Base-by-base conservation (phyloP, 352 stramenopile species). In the Phytophthora constricta region DNA sequence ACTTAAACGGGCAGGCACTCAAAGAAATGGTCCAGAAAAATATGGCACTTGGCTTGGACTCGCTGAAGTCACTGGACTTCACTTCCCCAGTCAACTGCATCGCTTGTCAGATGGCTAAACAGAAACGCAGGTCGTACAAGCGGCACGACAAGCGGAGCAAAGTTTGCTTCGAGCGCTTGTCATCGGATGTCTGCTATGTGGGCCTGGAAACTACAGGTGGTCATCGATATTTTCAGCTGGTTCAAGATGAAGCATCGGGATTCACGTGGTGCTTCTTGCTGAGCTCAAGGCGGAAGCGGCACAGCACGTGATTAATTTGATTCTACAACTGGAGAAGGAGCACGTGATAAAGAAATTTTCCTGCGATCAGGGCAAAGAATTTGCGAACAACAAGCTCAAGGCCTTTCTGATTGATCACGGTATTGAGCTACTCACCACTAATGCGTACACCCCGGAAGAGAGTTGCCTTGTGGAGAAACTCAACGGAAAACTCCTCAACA, bases 381-480 rank as follows among this genome's bases (percentile, higher is more conserved):
- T n/a, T n/a, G n/a, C n/a, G n/a, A n/a, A n/a, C n/a, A n/a, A n/a
- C n/a, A n/a, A n/a, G n/a, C n/a, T n/a, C n/a, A n/a, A n/a, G n/a
- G n/a, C n/a, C n/a, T n/a, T n/a, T n/a, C n/a, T n/a, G n/a, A n/a
- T n/a, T n/a, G n/a, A n/a, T n/a, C n/a, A n/a, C n/a, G n/a, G n/a
- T n/a, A n/a, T n/a, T n/a, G n/a, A n/a, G n/a, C n/a, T n/a, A n/a
- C n/a, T n/a, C n/a, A n/a, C n/a, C n/a, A 53, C 42, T 1, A 62
- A 62, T 19, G 55, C 43, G 0, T 54, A 62, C 42, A 62, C 55
- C 1, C 43, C 55, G 1, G 28, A 62, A 11, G 55, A 62, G n/a
- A 52, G 33, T 20, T 46, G 41, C 23, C 9, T 52, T 3, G 53
- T 59, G 17, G 34, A 61, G 27, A 61, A 53, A 28, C 19, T 54